Evolutionary conservation across 164 flowering plant genomes (phyloP).

Genomic region (Umbilicus rupestris): DNA sequence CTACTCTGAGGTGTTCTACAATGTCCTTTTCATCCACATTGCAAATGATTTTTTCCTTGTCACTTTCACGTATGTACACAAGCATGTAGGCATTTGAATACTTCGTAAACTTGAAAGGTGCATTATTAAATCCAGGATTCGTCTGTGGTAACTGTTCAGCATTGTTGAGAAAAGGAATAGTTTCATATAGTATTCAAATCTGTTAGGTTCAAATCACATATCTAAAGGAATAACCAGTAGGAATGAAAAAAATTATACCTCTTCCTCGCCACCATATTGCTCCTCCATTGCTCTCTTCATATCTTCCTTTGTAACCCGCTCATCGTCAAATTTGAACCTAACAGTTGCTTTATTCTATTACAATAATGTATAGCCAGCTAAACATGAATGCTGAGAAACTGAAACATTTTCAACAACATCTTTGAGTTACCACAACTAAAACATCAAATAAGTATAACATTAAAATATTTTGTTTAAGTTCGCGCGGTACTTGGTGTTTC

Average conservation of each 20-base stretch:
- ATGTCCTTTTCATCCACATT: slow-evolving; percentile 85
- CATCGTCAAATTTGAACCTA: slow-evolving; percentile 92
- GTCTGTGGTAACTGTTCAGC: slow-evolving; percentile 64
- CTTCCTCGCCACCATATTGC: slow-evolving; percentile 90
- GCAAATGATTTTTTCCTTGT: slow-evolving; percentile 79
- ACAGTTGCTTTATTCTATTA: background rate
- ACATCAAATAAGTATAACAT: background rate
- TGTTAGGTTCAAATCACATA: no score
- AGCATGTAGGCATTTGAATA: slow-evolving; percentile 96
- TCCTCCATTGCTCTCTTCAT: slow-evolving; percentile 72
- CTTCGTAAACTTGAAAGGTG: slow-evolving; percentile 82
- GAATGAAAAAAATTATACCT: slow-evolving; percentile 26
- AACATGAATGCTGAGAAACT: background rate
- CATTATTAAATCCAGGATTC: slow-evolving; percentile 78
- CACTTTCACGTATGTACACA: slow-evolving; percentile 87
- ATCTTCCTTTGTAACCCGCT: slow-evolving; percentile 88
- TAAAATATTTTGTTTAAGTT: background rate
- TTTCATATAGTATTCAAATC: slow-evolving; percentile 3
- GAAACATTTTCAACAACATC: background rate
- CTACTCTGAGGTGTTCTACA: slow-evolving; percentile 81
- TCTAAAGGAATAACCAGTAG: background rate
- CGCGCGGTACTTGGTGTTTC: background rate
- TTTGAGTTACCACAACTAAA: no score
- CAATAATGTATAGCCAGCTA: background rate
- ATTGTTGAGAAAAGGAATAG: slow-evolving; percentile 10